phyloP scores from a whole-genome alignment of 331 rosid genomes.

The Telfairia occidentalis region DNA sequence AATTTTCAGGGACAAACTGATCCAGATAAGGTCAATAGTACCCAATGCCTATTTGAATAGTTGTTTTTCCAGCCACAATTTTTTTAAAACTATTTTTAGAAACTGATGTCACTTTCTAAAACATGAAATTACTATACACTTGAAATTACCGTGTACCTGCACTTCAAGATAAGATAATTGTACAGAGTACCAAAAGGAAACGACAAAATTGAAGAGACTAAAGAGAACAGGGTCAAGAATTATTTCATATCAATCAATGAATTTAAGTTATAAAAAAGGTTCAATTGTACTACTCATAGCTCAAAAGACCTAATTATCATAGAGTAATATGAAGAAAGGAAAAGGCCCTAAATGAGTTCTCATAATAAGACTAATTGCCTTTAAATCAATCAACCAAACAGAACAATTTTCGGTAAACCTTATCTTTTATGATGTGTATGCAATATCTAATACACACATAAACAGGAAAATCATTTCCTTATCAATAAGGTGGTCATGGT shows the following conservation, averaged over 20 bases:
- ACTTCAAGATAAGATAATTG: neutral
- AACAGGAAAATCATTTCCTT: neutral
- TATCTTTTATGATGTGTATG: neutral
- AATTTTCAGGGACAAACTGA: constrained; percentile 11
- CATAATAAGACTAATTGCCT: neutral
- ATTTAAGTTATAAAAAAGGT: neutral
- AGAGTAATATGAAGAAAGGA: neutral
- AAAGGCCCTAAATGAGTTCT: neutral
- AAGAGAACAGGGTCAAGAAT: neutral
- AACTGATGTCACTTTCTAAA: neutral
- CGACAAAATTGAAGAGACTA: neutral
- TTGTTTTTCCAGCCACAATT: neutral
- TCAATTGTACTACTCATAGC: neutral
- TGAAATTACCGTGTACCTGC: neutral
- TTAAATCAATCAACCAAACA: neutral
- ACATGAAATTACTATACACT: neutral
- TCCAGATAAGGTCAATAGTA: neutral
- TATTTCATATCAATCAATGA: neutral
- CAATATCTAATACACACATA: neutral
- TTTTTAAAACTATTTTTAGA: neutral
- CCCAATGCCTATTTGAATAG: neutral
- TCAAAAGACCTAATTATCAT: neutral
- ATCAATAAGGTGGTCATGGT: neutral
- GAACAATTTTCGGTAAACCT: neutral
- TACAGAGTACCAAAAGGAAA: neutral